A percentile compares a stretch with the other conserved stretches of the same genome.
Conservation (phyloP, 2,329 filamentous ascomycete species). For the Ilyonectria destructans region DNA sequence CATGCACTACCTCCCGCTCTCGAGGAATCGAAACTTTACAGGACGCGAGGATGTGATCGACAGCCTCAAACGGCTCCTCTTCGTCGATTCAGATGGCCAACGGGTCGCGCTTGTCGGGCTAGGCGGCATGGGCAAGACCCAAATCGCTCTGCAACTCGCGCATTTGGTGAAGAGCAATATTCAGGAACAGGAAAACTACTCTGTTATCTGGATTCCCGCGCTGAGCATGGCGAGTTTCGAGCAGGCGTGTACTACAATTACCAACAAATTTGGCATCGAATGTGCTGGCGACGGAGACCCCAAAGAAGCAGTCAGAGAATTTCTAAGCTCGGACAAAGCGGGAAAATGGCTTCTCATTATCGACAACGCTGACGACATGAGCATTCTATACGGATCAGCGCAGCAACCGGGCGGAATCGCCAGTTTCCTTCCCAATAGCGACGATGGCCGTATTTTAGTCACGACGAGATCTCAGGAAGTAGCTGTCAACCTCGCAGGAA, state of each 20-base stretch:
- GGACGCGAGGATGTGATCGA: neutral
- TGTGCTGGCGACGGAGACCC: too few relatives aligned
- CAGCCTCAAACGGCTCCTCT: neutral
- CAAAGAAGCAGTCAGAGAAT: too few relatives aligned
- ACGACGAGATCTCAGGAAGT: conserved; percentile 54
- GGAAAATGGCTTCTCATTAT: too few relatives aligned
- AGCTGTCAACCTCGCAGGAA: conserved; percentile 27
- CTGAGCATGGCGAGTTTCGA: conserved; percentile 57
- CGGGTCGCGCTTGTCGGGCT: conserved; percentile 22
- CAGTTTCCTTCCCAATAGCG: conserved; percentile 50
- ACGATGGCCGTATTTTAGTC: conserved; percentile 54
- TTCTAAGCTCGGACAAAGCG: too few relatives aligned
- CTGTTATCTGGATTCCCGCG: conserved; percentile 63
- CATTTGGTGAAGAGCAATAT: conserved; percentile 51
- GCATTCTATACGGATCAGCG: too few relatives aligned
- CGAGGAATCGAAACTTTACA: conserved; percentile 12
- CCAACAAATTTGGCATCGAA: conserved; percentile 48
- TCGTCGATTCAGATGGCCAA: neutral
- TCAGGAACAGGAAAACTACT: conserved; percentile 49
- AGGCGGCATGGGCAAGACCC: conserved; percentile 34
- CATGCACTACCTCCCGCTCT: conserved; percentile 48
- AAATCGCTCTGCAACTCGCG: conserved; percentile 34
- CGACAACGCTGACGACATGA: too few relatives aligned
- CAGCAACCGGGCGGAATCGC: too few relatives aligned
- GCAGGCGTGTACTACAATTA: conserved; percentile 56